Evolutionary conservation across 2,329 filamentous ascomycete species (phyloP).

Genomic region (Fusarium proliferatum): DNA sequence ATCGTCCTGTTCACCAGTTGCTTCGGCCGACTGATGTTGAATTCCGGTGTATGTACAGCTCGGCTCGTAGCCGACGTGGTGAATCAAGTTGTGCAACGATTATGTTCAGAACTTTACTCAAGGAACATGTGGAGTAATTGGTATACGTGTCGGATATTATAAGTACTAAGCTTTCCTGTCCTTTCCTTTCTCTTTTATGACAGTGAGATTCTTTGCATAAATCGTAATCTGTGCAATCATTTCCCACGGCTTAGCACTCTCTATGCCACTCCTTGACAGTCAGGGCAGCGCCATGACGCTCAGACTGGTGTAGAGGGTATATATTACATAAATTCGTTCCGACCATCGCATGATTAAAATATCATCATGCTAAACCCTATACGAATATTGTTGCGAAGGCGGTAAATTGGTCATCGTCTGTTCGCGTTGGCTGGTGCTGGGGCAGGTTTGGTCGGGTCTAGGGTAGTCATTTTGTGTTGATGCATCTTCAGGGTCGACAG

Average conservation of each 20-base stretch:
- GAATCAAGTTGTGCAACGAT: not conserved
- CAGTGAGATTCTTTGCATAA: not conserved
- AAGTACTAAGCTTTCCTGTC: not conserved
- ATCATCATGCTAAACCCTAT: not conserved
- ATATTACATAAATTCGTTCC: not conserved
- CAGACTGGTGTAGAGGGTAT: not conserved
- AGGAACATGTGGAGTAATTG: not conserved
- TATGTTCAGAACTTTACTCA: not conserved
- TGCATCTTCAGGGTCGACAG: not conserved
- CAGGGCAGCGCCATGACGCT: not conserved
- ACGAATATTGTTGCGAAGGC: not conserved
- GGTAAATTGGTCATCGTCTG: not conserved
- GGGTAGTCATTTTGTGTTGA: not conserved
- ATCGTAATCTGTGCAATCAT: not conserved
- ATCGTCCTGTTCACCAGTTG: not conserved
- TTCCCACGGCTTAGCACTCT: not conserved
- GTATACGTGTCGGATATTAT: not conserved
- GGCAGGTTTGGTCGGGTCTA: not conserved
- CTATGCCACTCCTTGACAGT: not conserved
- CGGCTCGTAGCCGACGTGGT: conserved; percentile 23
- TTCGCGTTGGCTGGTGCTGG: not conserved
- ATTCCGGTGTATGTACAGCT: not conserved
- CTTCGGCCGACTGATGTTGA: conserved; percentile 8
- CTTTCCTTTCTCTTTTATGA: not conserved
- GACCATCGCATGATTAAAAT: not conserved